Percentiles rank a stretch among this genome's conserved stretches.
These are phyloP conservation scores for Claviceps cyperi DNA, from an alignment of 2,329 filamentous ascomycete genomes.

Conservation along the genomic window DNA sequence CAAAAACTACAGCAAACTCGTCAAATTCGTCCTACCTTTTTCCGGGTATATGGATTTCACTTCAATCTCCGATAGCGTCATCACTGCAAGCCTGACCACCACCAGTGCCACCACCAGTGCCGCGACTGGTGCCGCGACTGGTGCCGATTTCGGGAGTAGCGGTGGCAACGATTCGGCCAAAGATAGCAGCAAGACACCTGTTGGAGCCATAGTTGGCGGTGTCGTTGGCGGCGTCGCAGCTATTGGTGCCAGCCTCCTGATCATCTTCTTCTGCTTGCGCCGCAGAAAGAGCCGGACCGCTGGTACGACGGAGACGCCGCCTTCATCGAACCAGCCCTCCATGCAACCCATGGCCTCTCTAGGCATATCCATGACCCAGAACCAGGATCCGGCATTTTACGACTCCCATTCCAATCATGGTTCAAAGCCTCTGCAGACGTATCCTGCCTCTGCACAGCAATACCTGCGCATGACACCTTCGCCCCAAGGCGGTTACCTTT, in stretches of 20 bases:
- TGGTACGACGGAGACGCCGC: constrained; percentile 2
- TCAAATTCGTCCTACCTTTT: background rate
- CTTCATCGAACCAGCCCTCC: constrained; percentile 1
- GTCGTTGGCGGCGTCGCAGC: constrained; percentile 23
- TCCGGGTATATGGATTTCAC: background rate
- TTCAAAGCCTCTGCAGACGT: constrained; percentile 5
- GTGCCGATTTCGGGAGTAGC: constrained; percentile 1
- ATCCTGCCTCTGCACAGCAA: constrained; percentile 10
- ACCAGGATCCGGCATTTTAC: constrained; percentile 10
- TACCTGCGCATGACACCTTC: constrained; percentile 7
- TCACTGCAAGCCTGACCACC: background rate
- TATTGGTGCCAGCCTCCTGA: constrained; percentile 17
- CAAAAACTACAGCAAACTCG: background rate
- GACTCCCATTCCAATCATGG: constrained; percentile 13
- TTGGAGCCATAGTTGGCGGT: constrained; percentile 24
- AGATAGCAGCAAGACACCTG: constrained; percentile 10
- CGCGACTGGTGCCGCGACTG: background rate
- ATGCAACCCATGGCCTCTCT: constrained; percentile 1
- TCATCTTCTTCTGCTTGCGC: constrained; percentile 19
- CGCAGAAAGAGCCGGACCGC: constrained; percentile 12
- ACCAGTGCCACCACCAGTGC: too few relatives aligned
- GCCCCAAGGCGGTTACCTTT: constrained; percentile 9
- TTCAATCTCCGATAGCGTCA: background rate
- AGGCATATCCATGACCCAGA: constrained; percentile 3
- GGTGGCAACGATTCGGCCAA: constrained; percentile 1